Conservation (phyloP, 1,139 yeast genomes). For the Chernovozyma sophiae-reginae region DNA sequence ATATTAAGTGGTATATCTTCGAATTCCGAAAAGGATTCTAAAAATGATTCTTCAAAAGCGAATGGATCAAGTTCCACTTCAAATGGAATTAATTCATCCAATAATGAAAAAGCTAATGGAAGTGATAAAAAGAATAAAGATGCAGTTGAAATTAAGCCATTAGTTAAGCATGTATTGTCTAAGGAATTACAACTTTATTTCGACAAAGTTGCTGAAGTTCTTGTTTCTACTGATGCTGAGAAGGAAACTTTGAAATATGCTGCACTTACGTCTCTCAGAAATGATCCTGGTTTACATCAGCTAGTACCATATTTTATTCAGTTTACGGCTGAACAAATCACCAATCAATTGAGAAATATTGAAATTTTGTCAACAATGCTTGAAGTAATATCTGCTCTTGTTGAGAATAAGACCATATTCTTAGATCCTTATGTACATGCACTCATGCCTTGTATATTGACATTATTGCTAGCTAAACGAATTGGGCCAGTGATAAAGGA, state of each 20-base stretch:
- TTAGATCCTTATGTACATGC: constrained; percentile 96
- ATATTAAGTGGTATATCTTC: constrained; percentile 25
- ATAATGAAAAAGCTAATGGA: constrained; percentile 32
- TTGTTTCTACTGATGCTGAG: constrained; percentile 55
- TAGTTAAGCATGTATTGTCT: constrained; percentile 94
- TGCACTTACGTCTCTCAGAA: constrained; percentile 76
- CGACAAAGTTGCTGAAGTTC: constrained; percentile 82
- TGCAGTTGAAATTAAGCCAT: constrained; percentile 72
- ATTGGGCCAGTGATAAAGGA: constrained; percentile 60
- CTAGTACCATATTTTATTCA: constrained; percentile 94
- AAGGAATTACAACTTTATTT: constrained; percentile 91
- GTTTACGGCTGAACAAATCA: constrained; percentile 92
- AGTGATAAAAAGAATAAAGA: constrained; percentile 29
- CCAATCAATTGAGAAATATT: constrained; percentile 77
- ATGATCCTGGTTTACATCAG: constrained; percentile 96
- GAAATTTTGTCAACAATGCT: constrained; percentile 81
- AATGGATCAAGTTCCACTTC: constrained; percentile 16
- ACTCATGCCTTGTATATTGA: constrained; percentile 89
- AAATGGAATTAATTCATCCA: constrained; percentile 16
- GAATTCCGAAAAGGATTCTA: constrained; percentile 15
- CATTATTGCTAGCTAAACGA: constrained; percentile 82
- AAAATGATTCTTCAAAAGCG: constrained; percentile 19
- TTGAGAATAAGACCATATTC: constrained; percentile 81
- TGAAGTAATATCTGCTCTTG: constrained; percentile 80
- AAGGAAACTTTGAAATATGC: constrained; percentile 65